Percentiles rank a stretch among this genome's conserved stretches.
Evolutionary conservation across 208 protist genomes (phyloP).

Genomic region (Acanthamoeba lenticulata): DNA sequence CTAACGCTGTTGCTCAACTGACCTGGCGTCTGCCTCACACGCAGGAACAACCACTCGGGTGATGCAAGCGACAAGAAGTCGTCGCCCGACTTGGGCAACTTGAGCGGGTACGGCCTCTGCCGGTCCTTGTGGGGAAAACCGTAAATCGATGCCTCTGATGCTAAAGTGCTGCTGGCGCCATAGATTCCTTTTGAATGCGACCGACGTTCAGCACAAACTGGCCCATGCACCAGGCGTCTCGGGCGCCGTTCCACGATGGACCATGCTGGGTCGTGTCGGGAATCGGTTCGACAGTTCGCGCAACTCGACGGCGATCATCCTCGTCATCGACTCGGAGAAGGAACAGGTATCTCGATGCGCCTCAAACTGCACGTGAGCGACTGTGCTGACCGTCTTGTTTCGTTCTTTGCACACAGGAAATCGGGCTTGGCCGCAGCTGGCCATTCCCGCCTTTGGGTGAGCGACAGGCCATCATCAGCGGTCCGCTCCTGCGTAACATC

Average conservation of each 20-base stretch:
- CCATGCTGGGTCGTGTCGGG: slow-evolving; percentile 33
- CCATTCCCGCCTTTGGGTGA: slow-evolving; percentile 87
- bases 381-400: not conserved
- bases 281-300: slow-evolving; percentile 55
- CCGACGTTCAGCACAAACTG: not conserved
- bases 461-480: slow-evolving; percentile 89
- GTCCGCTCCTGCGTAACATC: slow-evolving; percentile 86
- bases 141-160: too few species aligned
- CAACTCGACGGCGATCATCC: slow-evolving; percentile 79
- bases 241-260: slow-evolving; percentile 62
- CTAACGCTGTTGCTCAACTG: not conserved
- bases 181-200: slow-evolving; percentile 53
- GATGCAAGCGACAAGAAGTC: not conserved
- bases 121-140: not conserved
- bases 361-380: not conserved
- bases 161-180: too few species aligned
- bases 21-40: not conserved
- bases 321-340: slow-evolving; percentile 87
- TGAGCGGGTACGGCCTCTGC: not conserved
- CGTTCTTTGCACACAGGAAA: not conserved
- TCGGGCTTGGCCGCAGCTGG: slow-evolving; percentile 92
- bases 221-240: not conserved
- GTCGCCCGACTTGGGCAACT: not conserved
- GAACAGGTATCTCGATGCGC: slow-evolving; percentile 74
- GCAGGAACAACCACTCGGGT: not conserved